phyloP scores from a whole-genome alignment of 306 rosid species.

The Luffa aegyptiaca region DNA sequence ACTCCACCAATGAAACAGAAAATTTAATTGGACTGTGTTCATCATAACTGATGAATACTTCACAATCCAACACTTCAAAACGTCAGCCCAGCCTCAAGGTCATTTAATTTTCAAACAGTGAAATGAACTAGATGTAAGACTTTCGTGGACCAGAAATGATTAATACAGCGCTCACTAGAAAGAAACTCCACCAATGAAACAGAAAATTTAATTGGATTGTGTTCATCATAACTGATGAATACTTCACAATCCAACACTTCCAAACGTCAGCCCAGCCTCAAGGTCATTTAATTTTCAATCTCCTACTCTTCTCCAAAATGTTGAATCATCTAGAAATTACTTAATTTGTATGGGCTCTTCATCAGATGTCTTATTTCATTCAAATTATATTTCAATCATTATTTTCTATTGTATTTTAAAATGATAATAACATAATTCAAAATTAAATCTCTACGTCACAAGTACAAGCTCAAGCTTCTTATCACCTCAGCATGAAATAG shows the following conservation, averaged over 20 bases:
- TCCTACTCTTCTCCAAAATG: not conserved
- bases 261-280: not conserved
- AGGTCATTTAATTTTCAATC: not conserved
- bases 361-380: not conserved
- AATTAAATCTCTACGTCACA: not conserved
- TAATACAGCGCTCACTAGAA: not conserved
- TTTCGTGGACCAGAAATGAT: too few species aligned
- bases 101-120: not conserved
- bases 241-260: not conserved
- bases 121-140: not conserved
- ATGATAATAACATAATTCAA: not conserved
- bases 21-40: not conserved
- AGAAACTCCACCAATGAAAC: not conserved
- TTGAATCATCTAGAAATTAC: not conserved
- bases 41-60: not conserved
- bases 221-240: not conserved
- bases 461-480: not conserved
- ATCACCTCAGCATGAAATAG: not conserved
- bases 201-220: not conserved
- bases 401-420: not conserved
- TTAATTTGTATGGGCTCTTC: not conserved
- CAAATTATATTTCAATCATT: not conserved
- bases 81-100: not conserved
- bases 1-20: not conserved
- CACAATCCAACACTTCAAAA: not conserved